Evolutionary conservation across 371 early-diverging fungal genomes (phyloP).

Genomic region (Mucor saturninus): DNA sequence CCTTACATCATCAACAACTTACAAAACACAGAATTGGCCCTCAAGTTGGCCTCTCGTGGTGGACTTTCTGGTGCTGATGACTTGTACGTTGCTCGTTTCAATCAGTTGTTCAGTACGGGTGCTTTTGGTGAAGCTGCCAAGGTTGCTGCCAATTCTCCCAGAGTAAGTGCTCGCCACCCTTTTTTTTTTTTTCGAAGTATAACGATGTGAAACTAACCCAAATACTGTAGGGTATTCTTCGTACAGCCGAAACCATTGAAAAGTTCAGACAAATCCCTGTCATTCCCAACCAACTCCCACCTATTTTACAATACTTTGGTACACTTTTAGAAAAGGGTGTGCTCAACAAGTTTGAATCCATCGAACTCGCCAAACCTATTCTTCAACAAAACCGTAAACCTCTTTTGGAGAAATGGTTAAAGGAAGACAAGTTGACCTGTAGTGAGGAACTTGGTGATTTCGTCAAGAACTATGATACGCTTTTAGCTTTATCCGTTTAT

Average conservation of each 20-base stretch:
- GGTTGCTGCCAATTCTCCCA: constrained; percentile 94
- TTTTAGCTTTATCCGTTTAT: constrained; percentile 94
- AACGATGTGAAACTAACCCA: neutral
- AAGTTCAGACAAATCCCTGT: constrained; percentile 88
- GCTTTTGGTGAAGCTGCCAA: constrained; percentile 92
- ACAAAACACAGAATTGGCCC: constrained; percentile 89
- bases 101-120: constrained; percentile 78
- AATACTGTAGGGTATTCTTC: constrained; percentile 79
- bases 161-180: constrained; percentile 49
- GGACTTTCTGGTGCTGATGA: constrained; percentile 96
- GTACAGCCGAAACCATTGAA: constrained; percentile 95
- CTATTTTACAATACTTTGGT: constrained; percentile 97
- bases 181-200: too few species aligned
- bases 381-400: constrained; percentile 91
- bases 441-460: constrained; percentile 98
- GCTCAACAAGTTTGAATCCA: constrained; percentile 92
- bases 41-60: constrained; percentile 87
- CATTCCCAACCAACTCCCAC: constrained; percentile 83
- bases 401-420: constrained; percentile 96
- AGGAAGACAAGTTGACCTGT: constrained; percentile 97
- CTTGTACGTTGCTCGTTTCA: constrained; percentile 88
- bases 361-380: constrained; percentile 94
- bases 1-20: constrained; percentile 87
- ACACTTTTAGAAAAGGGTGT: constrained; percentile 94
- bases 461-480: constrained; percentile 89